These are phyloP conservation scores for Tolypocladium cylindrosporum DNA, from an alignment of 2,329 filamentous ascomycete genomes.

Conservation along the genomic window DNA sequence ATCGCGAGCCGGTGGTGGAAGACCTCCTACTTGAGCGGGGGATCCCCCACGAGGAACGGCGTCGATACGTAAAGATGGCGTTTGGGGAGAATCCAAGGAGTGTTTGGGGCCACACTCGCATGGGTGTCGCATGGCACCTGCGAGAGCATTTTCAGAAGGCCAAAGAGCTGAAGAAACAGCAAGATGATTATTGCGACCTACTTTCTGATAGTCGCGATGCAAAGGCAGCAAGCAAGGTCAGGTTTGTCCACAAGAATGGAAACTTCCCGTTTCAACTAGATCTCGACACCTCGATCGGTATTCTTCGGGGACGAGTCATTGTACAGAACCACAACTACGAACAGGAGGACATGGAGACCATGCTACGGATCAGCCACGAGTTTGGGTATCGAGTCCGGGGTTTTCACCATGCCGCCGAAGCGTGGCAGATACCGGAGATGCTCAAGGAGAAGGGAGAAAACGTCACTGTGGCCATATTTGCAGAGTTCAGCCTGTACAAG, in stretches of 20 bases:
- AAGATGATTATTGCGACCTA: conserved; percentile 9
- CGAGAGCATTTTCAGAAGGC: not conserved
- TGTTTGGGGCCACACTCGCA: not conserved
- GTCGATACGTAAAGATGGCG: not conserved
- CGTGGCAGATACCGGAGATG: not conserved
- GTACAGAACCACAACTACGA: conserved; percentile 36
- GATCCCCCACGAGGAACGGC: not conserved
- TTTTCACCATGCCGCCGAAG: not conserved
- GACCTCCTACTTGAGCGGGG: not conserved
- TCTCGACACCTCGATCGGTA: conserved; percentile 27
- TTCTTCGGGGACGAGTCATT: conserved; percentile 28
- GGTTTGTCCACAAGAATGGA: not conserved
- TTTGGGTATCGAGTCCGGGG: conserved; percentile 27
- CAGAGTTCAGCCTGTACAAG: conserved; percentile 31
- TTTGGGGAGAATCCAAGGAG: not conserved
- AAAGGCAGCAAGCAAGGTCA: not conserved
- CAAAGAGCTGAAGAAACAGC: conserved; percentile 3
- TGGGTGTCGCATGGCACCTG: not conserved
- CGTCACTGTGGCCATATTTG: conserved; percentile 31
- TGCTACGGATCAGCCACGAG: conserved; percentile 30
- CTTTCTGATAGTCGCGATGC: conserved; percentile 9
- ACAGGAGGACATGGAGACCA: conserved; percentile 31
- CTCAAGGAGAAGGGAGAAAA: conserved; percentile 21
- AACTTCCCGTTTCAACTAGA: conserved; percentile 19
- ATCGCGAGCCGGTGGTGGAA: not conserved